These are phyloP conservation scores for Asterophora lycoperdoides DNA, from an alignment of 768 basidiomycete species.

Conservation along the genomic window DNA sequence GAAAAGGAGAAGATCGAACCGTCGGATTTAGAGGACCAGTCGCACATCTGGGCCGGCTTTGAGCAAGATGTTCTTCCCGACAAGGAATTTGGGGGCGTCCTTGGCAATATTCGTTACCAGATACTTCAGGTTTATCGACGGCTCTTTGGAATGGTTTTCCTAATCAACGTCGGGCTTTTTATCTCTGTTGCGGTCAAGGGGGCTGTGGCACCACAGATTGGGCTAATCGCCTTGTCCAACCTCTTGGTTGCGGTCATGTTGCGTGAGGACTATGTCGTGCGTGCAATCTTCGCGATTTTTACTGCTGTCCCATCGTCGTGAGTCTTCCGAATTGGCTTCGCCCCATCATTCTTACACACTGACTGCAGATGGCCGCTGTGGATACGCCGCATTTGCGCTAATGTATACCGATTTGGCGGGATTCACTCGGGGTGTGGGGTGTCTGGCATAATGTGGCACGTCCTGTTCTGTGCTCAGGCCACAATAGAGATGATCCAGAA, in stretches of 20 bases:
- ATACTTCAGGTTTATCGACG: slow-evolving; percentile 56
- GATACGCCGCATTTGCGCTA: slow-evolving; percentile 51
- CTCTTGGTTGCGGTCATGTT: slow-evolving; percentile 43
- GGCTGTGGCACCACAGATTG: slow-evolving; percentile 32
- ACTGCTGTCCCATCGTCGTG: slow-evolving; percentile 37
- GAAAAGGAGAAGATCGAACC: slow-evolving; percentile 14
- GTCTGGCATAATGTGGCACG: slow-evolving; percentile 51
- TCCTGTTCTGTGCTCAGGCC: slow-evolving; percentile 44
- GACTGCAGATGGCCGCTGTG: slow-evolving; percentile 46
- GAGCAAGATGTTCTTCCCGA: slow-evolving; percentile 45
- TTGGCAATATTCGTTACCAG: slow-evolving; percentile 53
- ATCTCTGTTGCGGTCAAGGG: slow-evolving; percentile 34
- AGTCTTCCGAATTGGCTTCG: too few relatives aligned
- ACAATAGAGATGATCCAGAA: slow-evolving; percentile 43
- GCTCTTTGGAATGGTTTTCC: slow-evolving; percentile 53
- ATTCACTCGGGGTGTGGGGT: slow-evolving; percentile 53
- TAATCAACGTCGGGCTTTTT: slow-evolving; percentile 50
- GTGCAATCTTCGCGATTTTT: slow-evolving; percentile 49
- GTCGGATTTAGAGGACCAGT: slow-evolving; percentile 25
- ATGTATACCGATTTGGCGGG: slow-evolving; percentile 61
- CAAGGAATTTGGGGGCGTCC: slow-evolving; percentile 40
- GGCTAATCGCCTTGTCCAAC: slow-evolving; percentile 41
- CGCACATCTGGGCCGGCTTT: slow-evolving; percentile 47
- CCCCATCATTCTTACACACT: too few relatives aligned
- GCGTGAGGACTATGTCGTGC: slow-evolving; percentile 56